These are phyloP conservation scores for Vitis riparia DNA, from an alignment of 164 flowering plant species.

Conservation along the genomic window DNA sequence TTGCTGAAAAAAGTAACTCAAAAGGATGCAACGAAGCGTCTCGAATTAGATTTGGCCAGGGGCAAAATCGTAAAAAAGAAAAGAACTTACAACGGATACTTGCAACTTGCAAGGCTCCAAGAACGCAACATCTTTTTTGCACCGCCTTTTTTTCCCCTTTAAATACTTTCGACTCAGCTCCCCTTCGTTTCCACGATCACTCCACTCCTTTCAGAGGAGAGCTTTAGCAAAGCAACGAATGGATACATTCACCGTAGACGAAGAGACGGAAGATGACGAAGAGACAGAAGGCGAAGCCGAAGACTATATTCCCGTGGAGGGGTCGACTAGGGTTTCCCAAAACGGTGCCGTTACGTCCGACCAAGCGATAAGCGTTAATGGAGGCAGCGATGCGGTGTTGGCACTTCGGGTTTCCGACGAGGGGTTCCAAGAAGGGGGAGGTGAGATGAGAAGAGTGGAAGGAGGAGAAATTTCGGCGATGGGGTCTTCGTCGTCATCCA, in stretches of 20 bases:
- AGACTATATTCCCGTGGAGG: not conserved
- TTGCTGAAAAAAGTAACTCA: no score
- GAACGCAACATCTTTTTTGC: no score
- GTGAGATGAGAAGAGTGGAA: constrained; percentile 13
- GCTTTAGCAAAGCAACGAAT: not conserved
- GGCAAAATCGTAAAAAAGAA: no score
- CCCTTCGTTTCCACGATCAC: no score
- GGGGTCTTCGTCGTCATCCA: not conserved
- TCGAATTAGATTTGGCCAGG: no score
- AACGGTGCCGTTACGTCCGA: constrained; percentile 2
- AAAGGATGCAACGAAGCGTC: no score
- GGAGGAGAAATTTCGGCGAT: constrained; percentile 8
- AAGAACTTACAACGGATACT: no score
- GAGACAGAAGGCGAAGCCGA: constrained; percentile 13
- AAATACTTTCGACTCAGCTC: no score
- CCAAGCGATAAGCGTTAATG: not conserved
- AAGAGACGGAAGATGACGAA: constrained; percentile 3
- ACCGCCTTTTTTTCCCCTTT: no score
- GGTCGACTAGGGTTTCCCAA: constrained; percentile 17
- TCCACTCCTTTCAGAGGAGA: no score
- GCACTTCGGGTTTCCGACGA: not conserved
- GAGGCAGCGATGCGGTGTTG: no score
- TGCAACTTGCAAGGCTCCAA: no score
- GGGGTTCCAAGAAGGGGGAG: constrained; percentile 4
- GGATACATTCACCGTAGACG: constrained; percentile 3